These are phyloP conservation scores for Hirsutella rhossiliensis DNA, from an alignment of 2,329 filamentous ascomycete species.

Conservation along the genomic window DNA sequence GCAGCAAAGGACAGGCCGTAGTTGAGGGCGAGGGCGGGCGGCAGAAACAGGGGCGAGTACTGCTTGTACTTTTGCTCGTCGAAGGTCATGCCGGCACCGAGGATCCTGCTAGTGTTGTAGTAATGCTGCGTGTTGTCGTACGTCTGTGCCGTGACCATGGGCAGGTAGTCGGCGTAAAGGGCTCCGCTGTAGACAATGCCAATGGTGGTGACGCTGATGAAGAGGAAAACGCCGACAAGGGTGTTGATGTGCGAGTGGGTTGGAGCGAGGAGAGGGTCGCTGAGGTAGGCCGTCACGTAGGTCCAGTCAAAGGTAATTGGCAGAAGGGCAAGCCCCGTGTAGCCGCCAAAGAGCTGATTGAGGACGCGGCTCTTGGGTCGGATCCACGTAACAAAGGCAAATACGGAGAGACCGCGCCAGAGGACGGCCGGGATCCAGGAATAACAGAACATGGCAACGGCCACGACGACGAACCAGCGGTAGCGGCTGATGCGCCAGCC, in stretches of 20 bases:
- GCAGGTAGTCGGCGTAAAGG: constrained; percentile 39
- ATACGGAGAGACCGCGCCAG: constrained; percentile 37
- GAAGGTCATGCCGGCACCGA: constrained; percentile 33
- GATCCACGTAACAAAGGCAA: constrained; percentile 44
- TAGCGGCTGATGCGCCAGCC: constrained; percentile 34
- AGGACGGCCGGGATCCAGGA: constrained; percentile 42
- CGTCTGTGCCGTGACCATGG: constrained; percentile 37
- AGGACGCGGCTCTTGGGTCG: constrained; percentile 38
- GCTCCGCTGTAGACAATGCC: constrained; percentile 32
- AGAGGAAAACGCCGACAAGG: constrained; percentile 28
- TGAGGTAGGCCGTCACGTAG: constrained; percentile 26
- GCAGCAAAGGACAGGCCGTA: constrained; percentile 30
- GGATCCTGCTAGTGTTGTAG: constrained; percentile 39
- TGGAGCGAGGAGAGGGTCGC: constrained; percentile 26
- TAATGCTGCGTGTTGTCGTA: constrained; percentile 42
- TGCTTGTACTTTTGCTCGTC: constrained; percentile 34
- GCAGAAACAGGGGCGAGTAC: constrained; percentile 42
- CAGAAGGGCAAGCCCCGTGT: constrained; percentile 38
- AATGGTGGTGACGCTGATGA: constrained; percentile 30
- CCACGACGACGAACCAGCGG: constrained; percentile 31
- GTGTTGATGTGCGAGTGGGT: constrained; percentile 33
- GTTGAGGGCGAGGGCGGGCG: constrained; percentile 30
- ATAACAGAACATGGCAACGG: constrained; percentile 30
- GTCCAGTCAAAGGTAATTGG: constrained; percentile 40
- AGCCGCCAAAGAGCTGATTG: constrained; percentile 44